These are phyloP conservation scores for Darksidea phi DNA, from an alignment of 495 filamentous ascomycete genomes.

Conservation along the genomic window DNA sequence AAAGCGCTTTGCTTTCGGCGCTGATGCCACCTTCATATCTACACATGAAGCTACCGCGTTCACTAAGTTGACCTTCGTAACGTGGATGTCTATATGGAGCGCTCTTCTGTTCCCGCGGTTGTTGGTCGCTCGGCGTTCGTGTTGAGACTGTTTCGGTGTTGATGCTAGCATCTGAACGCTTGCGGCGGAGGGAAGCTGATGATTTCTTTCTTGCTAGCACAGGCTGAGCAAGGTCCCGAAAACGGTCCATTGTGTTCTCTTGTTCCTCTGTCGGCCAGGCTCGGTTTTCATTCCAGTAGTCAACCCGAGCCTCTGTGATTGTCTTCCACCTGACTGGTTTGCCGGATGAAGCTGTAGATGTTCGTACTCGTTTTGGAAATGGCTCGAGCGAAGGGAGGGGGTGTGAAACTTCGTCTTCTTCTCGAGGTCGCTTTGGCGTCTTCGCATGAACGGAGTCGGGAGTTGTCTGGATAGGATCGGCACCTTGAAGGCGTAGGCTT, in stretches of 20 bases:
- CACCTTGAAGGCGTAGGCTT: constrained; percentile 13
- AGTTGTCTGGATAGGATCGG: background rate
- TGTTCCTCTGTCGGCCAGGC: constrained; percentile 14
- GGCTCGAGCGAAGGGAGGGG: constrained; percentile 1
- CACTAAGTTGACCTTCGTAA: background rate
- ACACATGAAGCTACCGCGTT: constrained; percentile 11
- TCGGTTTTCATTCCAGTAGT: constrained; percentile 1
- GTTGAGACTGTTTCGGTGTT: constrained; percentile 36
- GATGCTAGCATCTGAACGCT: constrained; percentile 20
- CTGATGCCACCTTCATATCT: constrained; percentile 1
- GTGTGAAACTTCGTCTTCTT: constrained; percentile 1
- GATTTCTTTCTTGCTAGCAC: constrained; percentile 11
- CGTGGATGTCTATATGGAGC: constrained; percentile 40
- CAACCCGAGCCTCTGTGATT: constrained; percentile 8
- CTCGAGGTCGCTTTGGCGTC: constrained; percentile 6
- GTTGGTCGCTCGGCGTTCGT: constrained; percentile 44
- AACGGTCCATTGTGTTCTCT: constrained; percentile 8
- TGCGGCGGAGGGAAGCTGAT: constrained; percentile 14
- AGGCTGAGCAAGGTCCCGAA: background rate
- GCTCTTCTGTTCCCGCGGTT: constrained; percentile 44
- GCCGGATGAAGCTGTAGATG: background rate
- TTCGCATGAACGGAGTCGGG: background rate
- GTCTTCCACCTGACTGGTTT: constrained; percentile 1
- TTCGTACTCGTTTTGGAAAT: background rate
- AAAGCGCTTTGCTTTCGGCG: background rate